Conservation (phyloP, 2,329 filamentous ascomycete species). For the Clonostachys rhizophaga region DNA sequence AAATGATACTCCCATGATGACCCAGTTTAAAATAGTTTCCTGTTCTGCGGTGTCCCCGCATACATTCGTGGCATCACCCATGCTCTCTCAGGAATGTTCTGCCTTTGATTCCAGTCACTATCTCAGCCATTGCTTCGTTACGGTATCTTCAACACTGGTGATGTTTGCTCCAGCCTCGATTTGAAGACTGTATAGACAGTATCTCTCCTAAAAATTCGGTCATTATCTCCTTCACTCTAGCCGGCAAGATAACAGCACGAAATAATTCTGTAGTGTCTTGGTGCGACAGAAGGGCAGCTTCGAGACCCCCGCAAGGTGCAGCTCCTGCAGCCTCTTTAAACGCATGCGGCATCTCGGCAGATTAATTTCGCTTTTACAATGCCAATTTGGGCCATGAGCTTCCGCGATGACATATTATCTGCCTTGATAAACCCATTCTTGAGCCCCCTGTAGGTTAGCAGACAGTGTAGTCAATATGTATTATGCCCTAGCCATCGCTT, state of each 20-base stretch:
- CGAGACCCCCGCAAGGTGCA: not conserved
- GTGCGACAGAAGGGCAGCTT: not conserved
- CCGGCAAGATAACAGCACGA: not conserved
- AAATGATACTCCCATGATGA: not conserved
- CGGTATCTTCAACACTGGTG: not conserved
- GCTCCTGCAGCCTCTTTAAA: not conserved
- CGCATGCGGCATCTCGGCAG: not conserved
- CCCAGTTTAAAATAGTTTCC: not conserved
- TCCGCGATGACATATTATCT: not conserved
- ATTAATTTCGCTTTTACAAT: not conserved
- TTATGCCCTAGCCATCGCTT: too few relatives aligned
- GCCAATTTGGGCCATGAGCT: not conserved
- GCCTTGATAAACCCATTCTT: not conserved
- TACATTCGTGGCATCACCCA: not conserved
- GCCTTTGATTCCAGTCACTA: not conserved
- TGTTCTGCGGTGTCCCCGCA: not conserved
- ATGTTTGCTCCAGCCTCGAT: not conserved
- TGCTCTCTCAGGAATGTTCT: not conserved
- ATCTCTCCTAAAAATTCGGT: not conserved
- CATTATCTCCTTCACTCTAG: not conserved
- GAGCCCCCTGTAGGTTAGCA: not conserved
- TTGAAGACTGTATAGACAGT: not conserved
- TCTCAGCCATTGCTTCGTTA: not conserved
- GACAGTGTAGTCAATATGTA: slow-evolving; percentile 1
- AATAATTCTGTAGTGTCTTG: not conserved